Evolutionary conservation across 495 filamentous ascomycete genomes (phyloP), one percentile per base, ranked within the genome.

Genomic region (Platismatia glauca): DNA sequence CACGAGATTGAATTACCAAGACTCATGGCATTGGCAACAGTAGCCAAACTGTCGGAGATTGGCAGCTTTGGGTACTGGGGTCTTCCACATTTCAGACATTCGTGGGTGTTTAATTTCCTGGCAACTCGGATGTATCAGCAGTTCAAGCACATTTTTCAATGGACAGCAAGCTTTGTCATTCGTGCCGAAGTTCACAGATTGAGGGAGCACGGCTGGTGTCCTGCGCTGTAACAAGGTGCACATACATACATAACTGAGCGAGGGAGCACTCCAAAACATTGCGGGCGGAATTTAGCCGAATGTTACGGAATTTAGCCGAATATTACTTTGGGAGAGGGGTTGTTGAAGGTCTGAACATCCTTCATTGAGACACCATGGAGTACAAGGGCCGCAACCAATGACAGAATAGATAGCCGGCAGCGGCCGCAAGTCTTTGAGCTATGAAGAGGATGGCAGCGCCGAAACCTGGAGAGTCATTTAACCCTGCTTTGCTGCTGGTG

Each of bases 401-500:
- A 29, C 50, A 9, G 50, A 0, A 4, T 9, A 29, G 50, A 33
- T 53, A 27, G 27, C 27, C 18, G 29, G 20, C 20, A 34, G 50
- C 16, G 29, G 13, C 29, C 4, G 6, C 16, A 53, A 13, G 13
- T 20, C 16, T 33, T 20, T 3, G 7, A 34, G 15, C 29, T 7
- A 20, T 9, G 3, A 20, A 33, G 50, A 53, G 33, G 43, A 63
- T 63, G 61, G 43, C 55, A 41, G 22, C 20, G 57, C 37, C 57
- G 35, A 43, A 22, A 15, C 7, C 27, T 55, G 7, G 50, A 58
- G 52, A 38, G 29, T 53, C 59, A 6, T 83, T 82, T 73, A 78
- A 71, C 57, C 78, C 82, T 52, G 87, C 87, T 24, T 72, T 90
- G 31, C 70, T 97, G 41, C 80, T 96, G 11, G 86, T 97, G 27